Conservation (phyloP, 306 rosid genomes). For the Senna siamea region DNA sequence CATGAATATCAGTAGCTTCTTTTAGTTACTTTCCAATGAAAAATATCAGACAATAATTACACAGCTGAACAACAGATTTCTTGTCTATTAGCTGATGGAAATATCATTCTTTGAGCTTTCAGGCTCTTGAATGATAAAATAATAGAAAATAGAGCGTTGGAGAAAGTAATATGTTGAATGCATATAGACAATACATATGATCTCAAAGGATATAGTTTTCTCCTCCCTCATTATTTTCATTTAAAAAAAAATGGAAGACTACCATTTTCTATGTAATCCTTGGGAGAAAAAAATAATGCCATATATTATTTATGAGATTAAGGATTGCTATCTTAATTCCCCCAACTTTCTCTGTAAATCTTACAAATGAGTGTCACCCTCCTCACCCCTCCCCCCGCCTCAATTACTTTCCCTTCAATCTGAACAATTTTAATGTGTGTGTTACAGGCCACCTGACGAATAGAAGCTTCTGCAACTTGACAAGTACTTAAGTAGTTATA, state of each 20-base stretch:
- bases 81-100: background rate
- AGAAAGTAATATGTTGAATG: background rate
- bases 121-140: conserved; percentile 20
- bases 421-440: background rate
- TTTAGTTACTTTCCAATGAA: conserved; percentile 17
- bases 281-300: background rate
- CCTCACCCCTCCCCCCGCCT: no score
- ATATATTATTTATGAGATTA: background rate
- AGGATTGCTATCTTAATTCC: background rate
- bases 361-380: background rate
- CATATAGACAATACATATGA: background rate
- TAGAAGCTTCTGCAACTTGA: background rate
- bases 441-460: background rate
- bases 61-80: conserved; percentile 11
- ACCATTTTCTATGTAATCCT: background rate
- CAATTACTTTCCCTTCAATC: background rate
- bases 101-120: conserved; percentile 7
- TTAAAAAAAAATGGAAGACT: background rate
- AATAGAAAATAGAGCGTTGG: conserved; percentile 13
- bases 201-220: background rate
- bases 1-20: conserved; percentile 25
- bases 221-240: background rate
- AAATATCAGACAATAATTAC: background rate
- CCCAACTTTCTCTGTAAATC: background rate
- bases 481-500: background rate